Percentiles rank a stretch among this genome's conserved stretches.
phyloP scores from a whole-genome alignment of 768 basidiomycete species.

The Tricholoma flavovirens region DNA sequence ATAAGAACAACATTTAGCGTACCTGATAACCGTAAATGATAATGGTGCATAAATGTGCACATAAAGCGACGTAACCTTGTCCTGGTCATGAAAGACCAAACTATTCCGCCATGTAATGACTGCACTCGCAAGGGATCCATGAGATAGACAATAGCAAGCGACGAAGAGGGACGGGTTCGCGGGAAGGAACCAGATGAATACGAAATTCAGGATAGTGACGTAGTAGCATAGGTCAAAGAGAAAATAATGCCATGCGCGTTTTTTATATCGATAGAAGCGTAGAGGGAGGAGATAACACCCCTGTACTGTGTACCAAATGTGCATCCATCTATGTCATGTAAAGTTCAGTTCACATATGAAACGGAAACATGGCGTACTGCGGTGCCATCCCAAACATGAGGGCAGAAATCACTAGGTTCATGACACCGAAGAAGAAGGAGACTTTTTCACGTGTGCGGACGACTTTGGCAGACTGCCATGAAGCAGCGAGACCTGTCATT shows the following conservation, averaged over 20 bases:
- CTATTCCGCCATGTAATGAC: slow-evolving; percentile 99
- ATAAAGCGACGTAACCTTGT: slow-evolving; percentile 94
- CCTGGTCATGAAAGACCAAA: slow-evolving; percentile 94
- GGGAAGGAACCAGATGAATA: slow-evolving; percentile 91
- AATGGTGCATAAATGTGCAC: slow-evolving; percentile 93
- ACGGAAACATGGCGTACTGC: slow-evolving; percentile 47
- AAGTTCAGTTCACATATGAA: slow-evolving; percentile 8
- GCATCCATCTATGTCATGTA: slow-evolving; percentile 65
- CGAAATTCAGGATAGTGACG: slow-evolving; percentile 83
- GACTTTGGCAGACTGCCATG: slow-evolving; percentile 93
- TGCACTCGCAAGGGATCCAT: slow-evolving; percentile 87
- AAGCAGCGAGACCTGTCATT: slow-evolving; percentile 66
- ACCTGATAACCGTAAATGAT: slow-evolving; percentile 88
- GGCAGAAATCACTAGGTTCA: slow-evolving; percentile 79
- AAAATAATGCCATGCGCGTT: slow-evolving; percentile 92
- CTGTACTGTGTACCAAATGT: slow-evolving; percentile 79
- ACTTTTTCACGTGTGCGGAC: slow-evolving; percentile 78
- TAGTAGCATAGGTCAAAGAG: slow-evolving; percentile 92
- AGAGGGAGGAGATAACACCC: slow-evolving; percentile 74
- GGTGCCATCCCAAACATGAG: slow-evolving; percentile 86
- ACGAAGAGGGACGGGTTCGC: slow-evolving; percentile 73
- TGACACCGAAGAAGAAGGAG: slow-evolving; percentile 92
- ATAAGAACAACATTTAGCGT: slow-evolving; percentile 15
- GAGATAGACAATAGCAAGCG: slow-evolving; percentile 88
- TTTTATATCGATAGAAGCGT: slow-evolving; percentile 84